phyloP scores from a whole-genome alignment of 306 rosid species.

The Fagus sylvatica region DNA sequence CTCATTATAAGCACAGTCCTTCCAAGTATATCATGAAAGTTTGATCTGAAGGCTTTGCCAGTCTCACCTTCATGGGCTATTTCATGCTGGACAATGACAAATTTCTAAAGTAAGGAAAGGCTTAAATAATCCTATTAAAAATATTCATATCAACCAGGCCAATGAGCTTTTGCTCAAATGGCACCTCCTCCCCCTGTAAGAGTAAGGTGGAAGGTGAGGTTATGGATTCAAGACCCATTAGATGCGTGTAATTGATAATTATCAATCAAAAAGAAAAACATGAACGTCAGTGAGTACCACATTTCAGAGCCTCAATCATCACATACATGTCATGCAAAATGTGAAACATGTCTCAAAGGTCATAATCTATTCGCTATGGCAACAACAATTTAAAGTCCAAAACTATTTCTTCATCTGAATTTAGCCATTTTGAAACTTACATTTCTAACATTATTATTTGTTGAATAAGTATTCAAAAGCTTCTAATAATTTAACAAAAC shows the following conservation, averaged over 20 bases:
- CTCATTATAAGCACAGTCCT: conserved; percentile 87
- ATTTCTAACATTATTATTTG: neutral
- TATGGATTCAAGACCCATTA: no score
- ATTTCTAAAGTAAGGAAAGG: neutral
- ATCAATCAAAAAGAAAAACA: no score
- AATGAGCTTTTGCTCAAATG: no score
- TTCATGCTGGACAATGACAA: conserved; percentile 51
- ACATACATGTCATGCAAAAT: neutral
- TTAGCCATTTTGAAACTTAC: neutral
- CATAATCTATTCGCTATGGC: neutral
- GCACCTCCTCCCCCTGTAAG: no score
- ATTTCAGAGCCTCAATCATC: neutral
- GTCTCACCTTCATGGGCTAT: conserved; percentile 95
- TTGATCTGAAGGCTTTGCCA: conserved; percentile 80
- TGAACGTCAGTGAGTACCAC: neutral
- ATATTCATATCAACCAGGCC: no score
- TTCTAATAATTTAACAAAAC: neutral
- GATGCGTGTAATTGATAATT: no score
- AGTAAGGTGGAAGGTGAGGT: no score
- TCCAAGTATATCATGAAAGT: conserved; percentile 71
- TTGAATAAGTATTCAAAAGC: neutral
- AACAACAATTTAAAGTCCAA: neutral
- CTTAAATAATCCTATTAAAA: neutral
- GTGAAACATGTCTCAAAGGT: neutral
- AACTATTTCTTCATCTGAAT: neutral